These are phyloP conservation scores for Arthrobotrys musiformis DNA, from an alignment of 2,329 filamentous ascomycete species.

Conservation along the genomic window DNA sequence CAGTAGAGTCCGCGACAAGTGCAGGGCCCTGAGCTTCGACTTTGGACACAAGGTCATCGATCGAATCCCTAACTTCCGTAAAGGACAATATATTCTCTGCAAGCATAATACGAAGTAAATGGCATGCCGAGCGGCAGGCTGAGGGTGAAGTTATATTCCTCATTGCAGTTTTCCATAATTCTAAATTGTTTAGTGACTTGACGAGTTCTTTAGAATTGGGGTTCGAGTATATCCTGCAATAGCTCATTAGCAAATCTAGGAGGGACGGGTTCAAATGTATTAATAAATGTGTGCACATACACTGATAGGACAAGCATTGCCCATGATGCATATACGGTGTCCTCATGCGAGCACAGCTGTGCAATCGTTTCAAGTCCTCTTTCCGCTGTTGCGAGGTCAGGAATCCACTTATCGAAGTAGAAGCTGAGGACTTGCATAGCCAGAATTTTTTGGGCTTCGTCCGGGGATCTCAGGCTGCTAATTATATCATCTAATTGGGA, in stretches of 20 bases:
- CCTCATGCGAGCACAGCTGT: constrained; percentile 75
- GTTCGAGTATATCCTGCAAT: constrained; percentile 66
- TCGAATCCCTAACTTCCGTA: constrained; percentile 73
- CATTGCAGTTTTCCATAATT: constrained; percentile 78
- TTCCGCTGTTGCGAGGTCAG: constrained; percentile 68
- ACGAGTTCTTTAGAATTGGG: constrained; percentile 62
- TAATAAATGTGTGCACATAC: constrained; percentile 65
- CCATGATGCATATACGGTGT: constrained; percentile 76
- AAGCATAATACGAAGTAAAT: constrained; percentile 76
- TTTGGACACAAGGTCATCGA: constrained; percentile 77
- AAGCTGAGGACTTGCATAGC: constrained; percentile 72
- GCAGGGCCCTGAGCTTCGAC: constrained; percentile 85
- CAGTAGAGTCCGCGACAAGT: constrained; percentile 79
- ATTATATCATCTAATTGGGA: constrained; percentile 63
- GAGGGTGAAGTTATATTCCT: constrained; percentile 76
- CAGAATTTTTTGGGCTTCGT: constrained; percentile 66
- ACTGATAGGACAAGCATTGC: constrained; percentile 83
- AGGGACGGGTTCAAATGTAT: no score
- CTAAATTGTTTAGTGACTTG: constrained; percentile 71
- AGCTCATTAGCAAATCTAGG: constrained; percentile 1
- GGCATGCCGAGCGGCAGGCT: constrained; percentile 80
- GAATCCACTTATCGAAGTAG: constrained; percentile 65
- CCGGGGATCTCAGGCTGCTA: constrained; percentile 66
- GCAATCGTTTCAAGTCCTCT: constrained; percentile 71
- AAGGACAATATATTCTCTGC: constrained; percentile 74